Percentiles rank a stretch among this genome's conserved stretches.
These are phyloP conservation scores for Stygiomarasmius scandens DNA, from an alignment of 1,284 basidiomycete species.

Conservation along the genomic window DNA sequence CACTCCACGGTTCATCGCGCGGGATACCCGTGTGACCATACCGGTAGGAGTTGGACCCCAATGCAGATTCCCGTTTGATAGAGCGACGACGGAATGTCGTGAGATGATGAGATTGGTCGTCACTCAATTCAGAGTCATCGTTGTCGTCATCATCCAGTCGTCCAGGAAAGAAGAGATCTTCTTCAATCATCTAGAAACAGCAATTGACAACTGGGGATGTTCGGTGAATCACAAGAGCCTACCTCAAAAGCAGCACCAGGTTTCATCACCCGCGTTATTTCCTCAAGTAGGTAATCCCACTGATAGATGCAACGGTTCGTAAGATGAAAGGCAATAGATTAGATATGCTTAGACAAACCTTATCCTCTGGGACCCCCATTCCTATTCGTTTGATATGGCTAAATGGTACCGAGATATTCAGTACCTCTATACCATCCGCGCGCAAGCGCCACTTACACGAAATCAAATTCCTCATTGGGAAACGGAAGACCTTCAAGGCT, in stretches of 20 bases:
- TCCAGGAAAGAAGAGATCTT: conserved; percentile 72
- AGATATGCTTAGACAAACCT: conserved; percentile 39
- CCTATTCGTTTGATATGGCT: conserved; percentile 71
- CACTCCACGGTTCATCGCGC: background rate
- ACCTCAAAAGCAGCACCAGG: conserved; percentile 69
- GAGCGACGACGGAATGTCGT: background rate
- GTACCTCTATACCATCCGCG: background rate
- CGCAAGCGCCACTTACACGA: conserved; percentile 51
- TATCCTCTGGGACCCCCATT: conserved; percentile 71
- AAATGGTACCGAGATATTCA: conserved; percentile 4
- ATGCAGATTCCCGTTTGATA: background rate
- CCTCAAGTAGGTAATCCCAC: conserved; percentile 70
- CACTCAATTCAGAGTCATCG: conserved; percentile 4
- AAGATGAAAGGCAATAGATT: background rate
- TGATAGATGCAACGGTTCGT: conserved; percentile 26
- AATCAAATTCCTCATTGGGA: conserved; percentile 70
- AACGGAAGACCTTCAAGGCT: conserved; percentile 72
- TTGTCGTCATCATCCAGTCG: conserved; percentile 34
- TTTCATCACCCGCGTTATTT: conserved; percentile 68
- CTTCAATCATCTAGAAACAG: conserved; percentile 58
- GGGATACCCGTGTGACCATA: background rate
- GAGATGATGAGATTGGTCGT: background rate
- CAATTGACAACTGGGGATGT: conserved; percentile 1
- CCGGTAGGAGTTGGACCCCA: background rate
- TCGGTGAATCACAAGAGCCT: conserved; percentile 15